Evolutionary conservation across 495 filamentous ascomycete species (phyloP).

Genomic region (Baudoinia panamericana): DNA sequence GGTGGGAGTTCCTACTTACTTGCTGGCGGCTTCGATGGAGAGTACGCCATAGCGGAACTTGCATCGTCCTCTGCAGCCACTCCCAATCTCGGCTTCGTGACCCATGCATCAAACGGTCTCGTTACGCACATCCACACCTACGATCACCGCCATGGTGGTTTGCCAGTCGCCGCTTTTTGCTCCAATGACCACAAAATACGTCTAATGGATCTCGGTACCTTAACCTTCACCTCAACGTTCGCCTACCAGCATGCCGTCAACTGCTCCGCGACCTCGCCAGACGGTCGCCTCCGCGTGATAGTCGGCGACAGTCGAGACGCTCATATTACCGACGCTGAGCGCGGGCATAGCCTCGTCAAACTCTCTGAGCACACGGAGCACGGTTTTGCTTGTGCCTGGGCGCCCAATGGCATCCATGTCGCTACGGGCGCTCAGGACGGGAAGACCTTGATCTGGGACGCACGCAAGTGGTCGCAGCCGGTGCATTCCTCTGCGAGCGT

Average conservation of each 20-base stretch:
- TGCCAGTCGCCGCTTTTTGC: constrained; percentile 60
- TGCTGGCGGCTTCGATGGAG: constrained; percentile 68
- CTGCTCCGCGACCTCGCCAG: constrained; percentile 68
- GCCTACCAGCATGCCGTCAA: constrained; percentile 58
- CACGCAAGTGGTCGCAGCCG: constrained; percentile 52
- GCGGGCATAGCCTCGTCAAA: constrained; percentile 40
- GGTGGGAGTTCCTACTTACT: constrained; percentile 50
- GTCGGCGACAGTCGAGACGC: constrained; percentile 53
- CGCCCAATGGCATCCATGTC: constrained; percentile 73
- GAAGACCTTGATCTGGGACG: constrained; percentile 74
- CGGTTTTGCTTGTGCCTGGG: constrained; percentile 86
- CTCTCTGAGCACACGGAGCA: constrained; percentile 65
- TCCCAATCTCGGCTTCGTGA: constrained; percentile 50
- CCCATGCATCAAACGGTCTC: constrained; percentile 55
- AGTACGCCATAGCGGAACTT: constrained; percentile 57
- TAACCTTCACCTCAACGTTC: constrained; percentile 52
- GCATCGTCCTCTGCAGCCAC: constrained; percentile 31
- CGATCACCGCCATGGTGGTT: constrained; percentile 37
- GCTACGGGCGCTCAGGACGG: constrained; percentile 88
- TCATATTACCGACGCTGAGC: constrained; percentile 51
- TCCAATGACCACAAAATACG: constrained; percentile 74
- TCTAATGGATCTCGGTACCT: constrained; percentile 56
- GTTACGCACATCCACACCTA: constrained; percentile 77
- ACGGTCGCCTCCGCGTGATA: constrained; percentile 65
- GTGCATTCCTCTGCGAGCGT: constrained; percentile 56